Evolutionary conservation across 179 eudicot species (phyloP), one percentile per base, ranked within the genome.

Genomic region (Beta lomatogona): DNA sequence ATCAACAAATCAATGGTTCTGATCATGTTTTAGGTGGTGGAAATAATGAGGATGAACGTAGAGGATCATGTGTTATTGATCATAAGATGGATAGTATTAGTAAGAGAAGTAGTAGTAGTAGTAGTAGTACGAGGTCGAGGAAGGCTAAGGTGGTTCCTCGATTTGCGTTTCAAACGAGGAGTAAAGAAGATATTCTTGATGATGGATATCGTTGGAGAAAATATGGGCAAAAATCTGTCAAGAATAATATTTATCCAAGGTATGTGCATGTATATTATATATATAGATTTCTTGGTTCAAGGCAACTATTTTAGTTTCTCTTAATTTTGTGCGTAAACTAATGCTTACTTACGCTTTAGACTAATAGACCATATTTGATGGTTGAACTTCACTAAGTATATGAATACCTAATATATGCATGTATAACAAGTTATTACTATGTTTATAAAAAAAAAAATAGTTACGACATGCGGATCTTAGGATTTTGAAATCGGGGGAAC

Each of bases 101-200:
- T 59, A 67, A 80, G 67, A 52, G 77, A 46, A 53, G 63, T 28
- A 69, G 58, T 72, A 28, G 15, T 68, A 67, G 15, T 68, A 67
- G 57, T 48, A 11, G 9, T 71, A 67, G 44, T 82, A 65, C 88
- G 19, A 87, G 86, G 75, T 59, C 77, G n/a, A 87, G 69, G 63
- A 93, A 85, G 87, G 83, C 76, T n/a, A 75, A 71, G 79, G 76
- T 50, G 65, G 88, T 91, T 19, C 97, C 94, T 7, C 85, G 98
- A 80, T 88, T 94, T 77, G 95, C 92, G 0, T 94, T 94, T 73
- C 93, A 91, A 76, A 94, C 98, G 0, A 89, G 86, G 84, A 94
- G 95, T 80, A 61, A 84, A 5, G 95, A 93, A 78, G 97, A 93
- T 46, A 90, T 87, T 52, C 87, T 87, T 63, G 89, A 87, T 80